Evolutionary conservation across 768 basidiomycete genomes (phyloP).

Genomic region (Mycena metata): DNA sequence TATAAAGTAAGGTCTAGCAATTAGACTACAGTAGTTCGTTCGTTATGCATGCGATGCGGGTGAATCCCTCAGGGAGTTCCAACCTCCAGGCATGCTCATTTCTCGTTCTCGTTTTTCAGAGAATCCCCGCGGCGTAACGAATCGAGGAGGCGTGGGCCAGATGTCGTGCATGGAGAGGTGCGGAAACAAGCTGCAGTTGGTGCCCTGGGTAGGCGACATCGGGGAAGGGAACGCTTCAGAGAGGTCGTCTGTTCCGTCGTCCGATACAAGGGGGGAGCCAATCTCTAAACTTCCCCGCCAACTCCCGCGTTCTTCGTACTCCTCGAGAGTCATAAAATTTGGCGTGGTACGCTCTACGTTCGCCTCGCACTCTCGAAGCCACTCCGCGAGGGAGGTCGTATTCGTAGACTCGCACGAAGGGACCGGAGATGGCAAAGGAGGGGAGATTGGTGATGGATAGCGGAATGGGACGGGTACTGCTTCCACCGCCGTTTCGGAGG

Average conservation of each 20-base stretch:
- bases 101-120: slow-evolving; percentile 42
- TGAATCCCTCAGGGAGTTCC: slow-evolving; percentile 46
- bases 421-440: slow-evolving; percentile 35
- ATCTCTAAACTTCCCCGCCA: slow-evolving; percentile 47
- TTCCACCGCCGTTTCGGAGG: slow-evolving; percentile 40
- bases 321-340: slow-evolving; percentile 57
- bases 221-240: slow-evolving; percentile 40
- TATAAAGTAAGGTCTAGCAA: slow-evolving; percentile 28
- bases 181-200: slow-evolving; percentile 37
- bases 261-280: slow-evolving; percentile 17
- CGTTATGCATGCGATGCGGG: slow-evolving; percentile 12
- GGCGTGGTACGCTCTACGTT: slow-evolving; percentile 41
- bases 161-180: slow-evolving; percentile 35
- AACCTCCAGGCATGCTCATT: slow-evolving; percentile 57
- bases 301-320: slow-evolving; percentile 64
- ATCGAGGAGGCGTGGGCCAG: slow-evolving; percentile 35
- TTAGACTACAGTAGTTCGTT: slow-evolving; percentile 14
- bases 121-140: slow-evolving; percentile 13
- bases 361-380: slow-evolving; percentile 48
- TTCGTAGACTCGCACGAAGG: slow-evolving; percentile 47
- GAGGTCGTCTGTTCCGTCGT: slow-evolving; percentile 33
- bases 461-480: slow-evolving; percentile 41
- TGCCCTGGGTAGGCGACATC: slow-evolving; percentile 22
- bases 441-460: slow-evolving; percentile 37
- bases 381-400: slow-evolving; percentile 57